Evolutionary conservation across 2,329 filamentous ascomycete genomes (phyloP).

Genomic region (Simplicillium sp.): DNA sequence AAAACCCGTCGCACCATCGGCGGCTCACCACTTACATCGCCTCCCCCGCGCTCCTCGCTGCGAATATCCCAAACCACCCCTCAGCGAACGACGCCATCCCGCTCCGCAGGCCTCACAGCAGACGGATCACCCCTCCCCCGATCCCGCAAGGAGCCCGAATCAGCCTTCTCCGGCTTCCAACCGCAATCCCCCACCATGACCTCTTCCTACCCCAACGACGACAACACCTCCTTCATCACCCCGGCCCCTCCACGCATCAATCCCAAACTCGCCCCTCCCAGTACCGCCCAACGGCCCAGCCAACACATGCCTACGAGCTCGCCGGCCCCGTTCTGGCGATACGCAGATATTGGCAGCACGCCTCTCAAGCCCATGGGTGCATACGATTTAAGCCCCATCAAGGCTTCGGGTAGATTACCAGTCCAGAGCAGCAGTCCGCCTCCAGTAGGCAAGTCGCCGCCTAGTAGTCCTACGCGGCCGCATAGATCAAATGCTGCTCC

Average conservation of each 20-base stretch:
- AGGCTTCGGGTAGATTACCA: conserved; percentile 29
- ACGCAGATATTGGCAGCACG: conserved; percentile 66
- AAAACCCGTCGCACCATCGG: conserved; percentile 35
- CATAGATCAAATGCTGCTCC: conserved; percentile 8
- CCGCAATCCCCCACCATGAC: conserved; percentile 52
- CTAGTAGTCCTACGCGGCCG: conserved; percentile 39
- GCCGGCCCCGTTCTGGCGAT: conserved; percentile 84
- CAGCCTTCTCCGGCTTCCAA: conserved; percentile 38
- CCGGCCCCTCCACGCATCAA: conserved; percentile 65
- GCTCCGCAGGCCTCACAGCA: conserved; percentile 26
- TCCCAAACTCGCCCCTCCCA: conserved; percentile 68
- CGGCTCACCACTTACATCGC: conserved; percentile 45
- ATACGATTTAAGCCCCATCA: conserved; percentile 52
- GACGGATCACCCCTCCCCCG: conserved; percentile 56
- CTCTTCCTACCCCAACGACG: conserved; percentile 53
- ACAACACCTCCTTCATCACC: conserved; percentile 54
- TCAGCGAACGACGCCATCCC: neutral
- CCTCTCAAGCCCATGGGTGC: conserved; percentile 43
- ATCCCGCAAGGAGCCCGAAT: conserved; percentile 37
- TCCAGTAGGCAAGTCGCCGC: conserved; percentile 37
- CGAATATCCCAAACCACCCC: conserved; percentile 48
- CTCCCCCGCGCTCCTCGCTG: conserved; percentile 39
- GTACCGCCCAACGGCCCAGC: conserved; percentile 70
- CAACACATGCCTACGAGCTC: conserved; percentile 81
- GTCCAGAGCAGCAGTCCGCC: conserved; percentile 52